phyloP scores from a whole-genome alignment of 768 basidiomycete species.

The Lentinula sp. region DNA sequence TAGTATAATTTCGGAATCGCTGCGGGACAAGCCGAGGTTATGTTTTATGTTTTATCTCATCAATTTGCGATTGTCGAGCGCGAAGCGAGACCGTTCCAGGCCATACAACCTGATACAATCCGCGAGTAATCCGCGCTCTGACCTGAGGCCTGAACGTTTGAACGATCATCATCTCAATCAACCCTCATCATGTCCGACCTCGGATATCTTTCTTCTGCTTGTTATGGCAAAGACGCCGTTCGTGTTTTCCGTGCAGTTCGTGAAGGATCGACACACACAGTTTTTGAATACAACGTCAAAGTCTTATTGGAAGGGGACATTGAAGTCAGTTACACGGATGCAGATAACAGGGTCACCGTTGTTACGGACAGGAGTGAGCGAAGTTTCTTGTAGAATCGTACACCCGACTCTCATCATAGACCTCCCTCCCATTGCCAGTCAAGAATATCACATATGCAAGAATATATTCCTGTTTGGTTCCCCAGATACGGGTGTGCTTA shows the following conservation, averaged over 20 bases:
- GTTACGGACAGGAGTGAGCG: constrained; percentile 86
- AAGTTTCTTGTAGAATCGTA: background rate
- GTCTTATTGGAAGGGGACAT: constrained; percentile 82
- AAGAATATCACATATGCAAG: constrained; percentile 66
- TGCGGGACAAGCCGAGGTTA: too few relatives aligned
- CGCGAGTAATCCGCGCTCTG: too few relatives aligned
- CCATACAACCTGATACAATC: too few relatives aligned
- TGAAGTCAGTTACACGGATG: constrained; percentile 77
- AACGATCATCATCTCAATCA: too few relatives aligned
- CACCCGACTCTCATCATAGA: background rate
- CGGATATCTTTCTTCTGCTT: constrained; percentile 35
- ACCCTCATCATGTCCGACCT: constrained; percentile 4
- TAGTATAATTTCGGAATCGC: too few relatives aligned
- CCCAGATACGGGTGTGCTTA: background rate
- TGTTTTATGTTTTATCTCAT: too few relatives aligned
- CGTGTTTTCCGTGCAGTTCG: constrained; percentile 83
- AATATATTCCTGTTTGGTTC: background rate
- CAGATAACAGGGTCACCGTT: constrained; percentile 84
- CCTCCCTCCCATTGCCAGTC: constrained; percentile 27
- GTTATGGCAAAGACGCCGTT: constrained; percentile 87
- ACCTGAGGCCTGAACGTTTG: too few relatives aligned
- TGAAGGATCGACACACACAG: constrained; percentile 55
- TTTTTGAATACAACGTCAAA: constrained; percentile 83
- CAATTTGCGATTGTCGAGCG: too few relatives aligned
- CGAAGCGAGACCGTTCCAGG: too few relatives aligned